A percentile compares a stretch with the other conserved stretches of the same genome.
phyloP scores from a whole-genome alignment of 2,329 filamentous ascomycete species.

The Microdochium paspali region DNA sequence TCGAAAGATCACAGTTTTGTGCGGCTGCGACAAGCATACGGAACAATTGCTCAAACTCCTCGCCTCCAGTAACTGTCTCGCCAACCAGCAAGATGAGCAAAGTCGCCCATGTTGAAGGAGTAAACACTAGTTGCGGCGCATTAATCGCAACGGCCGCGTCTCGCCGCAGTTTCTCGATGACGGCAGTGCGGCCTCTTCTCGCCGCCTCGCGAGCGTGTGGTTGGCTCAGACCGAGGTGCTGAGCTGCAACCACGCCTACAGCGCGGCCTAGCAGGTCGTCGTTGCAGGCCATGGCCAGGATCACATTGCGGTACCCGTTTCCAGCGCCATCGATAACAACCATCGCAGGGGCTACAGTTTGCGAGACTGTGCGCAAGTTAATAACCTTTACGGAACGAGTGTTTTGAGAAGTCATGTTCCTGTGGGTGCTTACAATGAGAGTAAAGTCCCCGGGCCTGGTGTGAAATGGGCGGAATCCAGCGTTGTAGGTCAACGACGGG shows the following conservation, averaged over 20 bases:
- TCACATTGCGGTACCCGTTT: constrained; percentile 27
- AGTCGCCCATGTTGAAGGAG: constrained; percentile 24
- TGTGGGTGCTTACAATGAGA: constrained; percentile 17
- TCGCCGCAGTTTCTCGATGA: constrained; percentile 22
- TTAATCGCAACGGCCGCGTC: constrained; percentile 14
- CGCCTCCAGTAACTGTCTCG: constrained; percentile 28
- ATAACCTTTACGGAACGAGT: too few species aligned
- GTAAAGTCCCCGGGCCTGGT: constrained; percentile 23
- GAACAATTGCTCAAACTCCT: constrained; percentile 24
- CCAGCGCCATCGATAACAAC: constrained; percentile 23
- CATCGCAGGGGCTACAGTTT: constrained; percentile 26
- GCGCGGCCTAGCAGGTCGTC: constrained; percentile 23
- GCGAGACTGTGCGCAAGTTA: constrained; percentile 25
- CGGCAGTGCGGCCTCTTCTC: constrained; percentile 21
- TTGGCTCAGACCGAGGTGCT: constrained; percentile 22
- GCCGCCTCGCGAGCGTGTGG: constrained; percentile 20
- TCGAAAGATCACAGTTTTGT: constrained; percentile 12
- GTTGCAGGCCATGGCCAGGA: constrained; percentile 27
- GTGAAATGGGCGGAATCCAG: constrained; percentile 14
- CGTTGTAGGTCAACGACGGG: constrained; percentile 5
- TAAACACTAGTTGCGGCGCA: constrained; percentile 16
- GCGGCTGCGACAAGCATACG: constrained; percentile 18
- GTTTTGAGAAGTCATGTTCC: too few species aligned
- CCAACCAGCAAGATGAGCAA: constrained; percentile 27
- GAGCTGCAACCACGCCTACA: constrained; percentile 26